phyloP scores from a whole-genome alignment of 805 yeast genomes.

The Metschnikowia similis region DNA sequence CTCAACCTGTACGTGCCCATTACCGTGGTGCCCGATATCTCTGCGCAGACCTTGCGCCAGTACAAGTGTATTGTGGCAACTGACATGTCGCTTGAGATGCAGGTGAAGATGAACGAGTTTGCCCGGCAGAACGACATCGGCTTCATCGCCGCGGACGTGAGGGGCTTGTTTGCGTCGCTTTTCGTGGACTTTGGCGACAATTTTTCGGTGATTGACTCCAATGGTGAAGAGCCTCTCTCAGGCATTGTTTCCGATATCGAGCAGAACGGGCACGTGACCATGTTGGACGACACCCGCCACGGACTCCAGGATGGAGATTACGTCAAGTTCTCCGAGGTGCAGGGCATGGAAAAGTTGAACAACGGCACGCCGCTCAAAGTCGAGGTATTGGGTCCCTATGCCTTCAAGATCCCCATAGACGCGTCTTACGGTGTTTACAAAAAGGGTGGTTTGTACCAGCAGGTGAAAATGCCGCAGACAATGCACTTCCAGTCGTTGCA shows the following conservation, averaged over 20 bases:
- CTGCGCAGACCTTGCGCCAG: constrained; percentile 47
- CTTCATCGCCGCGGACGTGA: constrained; percentile 74
- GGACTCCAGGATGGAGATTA: constrained; percentile 89
- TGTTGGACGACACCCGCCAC: constrained; percentile 88
- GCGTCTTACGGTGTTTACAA: constrained; percentile 56
- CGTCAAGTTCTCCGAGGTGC: constrained; percentile 81
- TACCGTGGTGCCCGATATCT: constrained; percentile 53
- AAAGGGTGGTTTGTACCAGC: constrained; percentile 87
- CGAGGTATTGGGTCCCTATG: constrained; percentile 90
- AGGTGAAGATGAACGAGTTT: constrained; percentile 66
- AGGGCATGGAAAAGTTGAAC: constrained; percentile 72
- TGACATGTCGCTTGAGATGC: constrained; percentile 65
- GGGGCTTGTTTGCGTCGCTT: constrained; percentile 83
- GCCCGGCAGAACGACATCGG: constrained; percentile 73
- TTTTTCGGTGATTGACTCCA: constrained; percentile 76
- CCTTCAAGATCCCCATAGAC: constrained; percentile 68
- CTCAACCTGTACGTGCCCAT: constrained; percentile 90
- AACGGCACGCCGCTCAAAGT: constrained; percentile 71
- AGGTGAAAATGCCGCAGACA: constrained; percentile 78
- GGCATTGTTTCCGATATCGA: constrained; percentile 92
- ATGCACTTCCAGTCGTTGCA: constrained; percentile 59
- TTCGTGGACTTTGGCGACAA: constrained; percentile 87
- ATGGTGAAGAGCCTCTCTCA: constrained; percentile 86
- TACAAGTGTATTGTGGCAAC: constrained; percentile 88
- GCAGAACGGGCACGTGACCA: constrained; percentile 84